Percentiles rank a stretch among this genome's conserved stretches.
Conservation (phyloP, 2,329 filamentous ascomycete species). For the Juglanconis oblonga region DNA sequence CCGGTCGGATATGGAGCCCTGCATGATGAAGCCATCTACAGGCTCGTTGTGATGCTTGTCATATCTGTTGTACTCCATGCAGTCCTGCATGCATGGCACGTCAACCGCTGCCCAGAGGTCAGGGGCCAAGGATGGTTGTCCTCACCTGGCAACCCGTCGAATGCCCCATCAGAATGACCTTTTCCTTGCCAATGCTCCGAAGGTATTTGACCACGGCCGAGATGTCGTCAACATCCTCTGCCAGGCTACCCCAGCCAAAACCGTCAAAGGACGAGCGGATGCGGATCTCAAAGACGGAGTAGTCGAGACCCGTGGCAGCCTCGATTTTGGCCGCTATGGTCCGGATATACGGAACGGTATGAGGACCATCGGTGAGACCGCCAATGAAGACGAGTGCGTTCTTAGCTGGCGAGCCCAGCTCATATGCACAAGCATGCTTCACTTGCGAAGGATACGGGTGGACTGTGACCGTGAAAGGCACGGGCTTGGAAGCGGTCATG, state of each 20-base stretch:
- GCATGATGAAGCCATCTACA: constrained; percentile 74
- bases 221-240: constrained; percentile 53
- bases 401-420: constrained; percentile 17
- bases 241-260: constrained; percentile 49
- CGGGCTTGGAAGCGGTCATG: constrained; percentile 9
- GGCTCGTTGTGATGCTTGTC: constrained; percentile 43
- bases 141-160: constrained; percentile 56
- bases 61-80: constrained; percentile 51
- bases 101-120: background rate
- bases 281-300: constrained; percentile 56
- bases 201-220: constrained; percentile 52
- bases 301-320: constrained; percentile 35
- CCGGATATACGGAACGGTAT: constrained; percentile 58
- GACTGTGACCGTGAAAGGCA: constrained; percentile 23
- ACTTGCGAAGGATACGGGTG: constrained; percentile 26
- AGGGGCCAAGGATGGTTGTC: background rate
- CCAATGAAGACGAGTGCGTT: constrained; percentile 69
- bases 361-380: constrained; percentile 67
- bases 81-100: constrained; percentile 37
- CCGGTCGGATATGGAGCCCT: constrained; percentile 76
- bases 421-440: constrained; percentile 23
- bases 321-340: constrained; percentile 43
- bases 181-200: constrained; percentile 45
- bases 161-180: constrained; percentile 55
- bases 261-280: constrained; percentile 52